Conservation (phyloP, 2,329 filamentous ascomycete species). For the Pezicula rhizophila region DNA sequence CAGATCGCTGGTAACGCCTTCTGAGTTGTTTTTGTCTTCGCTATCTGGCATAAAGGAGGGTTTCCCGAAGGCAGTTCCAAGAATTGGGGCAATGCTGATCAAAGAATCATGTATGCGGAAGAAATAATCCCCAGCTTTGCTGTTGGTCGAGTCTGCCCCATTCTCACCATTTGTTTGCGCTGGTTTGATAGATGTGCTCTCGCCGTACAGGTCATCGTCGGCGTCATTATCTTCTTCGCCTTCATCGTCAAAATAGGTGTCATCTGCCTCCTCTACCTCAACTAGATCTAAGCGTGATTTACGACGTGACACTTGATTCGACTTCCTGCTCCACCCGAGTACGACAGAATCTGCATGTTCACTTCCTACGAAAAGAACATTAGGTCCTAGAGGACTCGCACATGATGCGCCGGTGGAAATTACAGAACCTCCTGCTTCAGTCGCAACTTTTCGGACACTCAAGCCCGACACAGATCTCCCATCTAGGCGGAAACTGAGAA, state of each 20-base stretch:
- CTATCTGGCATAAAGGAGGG: constrained; percentile 37
- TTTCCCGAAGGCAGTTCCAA: constrained; percentile 65
- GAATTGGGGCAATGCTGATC: constrained; percentile 72
- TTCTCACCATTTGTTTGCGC: constrained; percentile 32
- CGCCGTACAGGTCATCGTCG: constrained; percentile 56
- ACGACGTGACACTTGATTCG: constrained; percentile 54
- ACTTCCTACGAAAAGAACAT: constrained; percentile 76
- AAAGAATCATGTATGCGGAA: constrained; percentile 76
- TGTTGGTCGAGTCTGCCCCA: constrained; percentile 26
- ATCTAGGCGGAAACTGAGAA: constrained; percentile 79
- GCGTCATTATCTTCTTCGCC: constrained; percentile 47
- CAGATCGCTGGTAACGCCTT: constrained; percentile 48
- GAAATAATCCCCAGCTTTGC: constrained; percentile 56
- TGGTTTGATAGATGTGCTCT: constrained; percentile 39
- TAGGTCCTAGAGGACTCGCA: constrained; percentile 60
- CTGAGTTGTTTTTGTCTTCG: constrained; percentile 37
- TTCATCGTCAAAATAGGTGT: constrained; percentile 38
- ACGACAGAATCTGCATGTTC: constrained; percentile 77
- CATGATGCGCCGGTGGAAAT: constrained; percentile 62
- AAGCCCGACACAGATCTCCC: constrained; percentile 87
- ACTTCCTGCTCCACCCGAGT: constrained; percentile 70
- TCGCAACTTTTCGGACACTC: constrained; percentile 58
- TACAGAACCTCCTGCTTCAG: constrained; percentile 56
- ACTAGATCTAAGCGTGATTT: constrained; percentile 50
- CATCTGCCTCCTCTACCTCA: constrained; percentile 45